Conservation (phyloP, 2,329 filamentous ascomycete genomes). For the Colletotrichum sp. region DNA sequence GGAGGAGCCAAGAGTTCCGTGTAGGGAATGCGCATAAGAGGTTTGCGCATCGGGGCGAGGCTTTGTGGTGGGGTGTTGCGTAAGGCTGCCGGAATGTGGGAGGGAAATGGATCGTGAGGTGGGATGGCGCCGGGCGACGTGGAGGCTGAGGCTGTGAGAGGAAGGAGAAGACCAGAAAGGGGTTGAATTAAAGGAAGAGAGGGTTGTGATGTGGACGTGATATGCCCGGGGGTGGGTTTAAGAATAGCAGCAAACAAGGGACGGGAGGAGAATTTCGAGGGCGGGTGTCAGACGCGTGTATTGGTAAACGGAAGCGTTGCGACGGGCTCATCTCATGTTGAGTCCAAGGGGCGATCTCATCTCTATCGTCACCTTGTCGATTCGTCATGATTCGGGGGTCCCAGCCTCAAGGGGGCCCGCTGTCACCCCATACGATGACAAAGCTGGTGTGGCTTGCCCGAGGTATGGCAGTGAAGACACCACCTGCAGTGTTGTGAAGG, state of each 20-base stretch:
- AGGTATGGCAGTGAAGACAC: not conserved
- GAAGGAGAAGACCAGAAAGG: not conserved
- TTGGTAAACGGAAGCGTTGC: not conserved
- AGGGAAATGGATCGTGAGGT: not conserved
- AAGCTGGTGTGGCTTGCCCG: slow-evolving; percentile 11
- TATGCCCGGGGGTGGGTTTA: not conserved
- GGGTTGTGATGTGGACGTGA: not conserved
- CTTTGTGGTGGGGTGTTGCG: slow-evolving; percentile 1
- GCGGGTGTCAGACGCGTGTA: not conserved
- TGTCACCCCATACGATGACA: not conserved
- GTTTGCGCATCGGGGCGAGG: slow-evolving; percentile 61
- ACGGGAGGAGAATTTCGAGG: not conserved
- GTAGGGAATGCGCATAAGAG: slow-evolving; percentile 88
- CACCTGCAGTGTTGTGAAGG: not conserved
- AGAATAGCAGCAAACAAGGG: slow-evolving; percentile 6
- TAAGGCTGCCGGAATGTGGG: slow-evolving; percentile 17
- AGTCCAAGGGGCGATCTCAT: slow-evolving; percentile 8
- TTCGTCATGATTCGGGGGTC: slow-evolving; percentile 15
- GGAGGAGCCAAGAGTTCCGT: slow-evolving; percentile 81
- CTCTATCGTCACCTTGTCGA: not conserved
- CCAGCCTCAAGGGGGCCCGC: not conserved
- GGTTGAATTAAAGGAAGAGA: not conserved
- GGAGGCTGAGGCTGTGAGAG: slow-evolving; percentile 13
- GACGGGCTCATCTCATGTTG: slow-evolving; percentile 7
- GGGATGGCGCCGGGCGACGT: not conserved